Base-by-base conservation (phyloP, 2,329 filamentous ascomycete genomes). In the Fusarium armeniacum region DNA sequence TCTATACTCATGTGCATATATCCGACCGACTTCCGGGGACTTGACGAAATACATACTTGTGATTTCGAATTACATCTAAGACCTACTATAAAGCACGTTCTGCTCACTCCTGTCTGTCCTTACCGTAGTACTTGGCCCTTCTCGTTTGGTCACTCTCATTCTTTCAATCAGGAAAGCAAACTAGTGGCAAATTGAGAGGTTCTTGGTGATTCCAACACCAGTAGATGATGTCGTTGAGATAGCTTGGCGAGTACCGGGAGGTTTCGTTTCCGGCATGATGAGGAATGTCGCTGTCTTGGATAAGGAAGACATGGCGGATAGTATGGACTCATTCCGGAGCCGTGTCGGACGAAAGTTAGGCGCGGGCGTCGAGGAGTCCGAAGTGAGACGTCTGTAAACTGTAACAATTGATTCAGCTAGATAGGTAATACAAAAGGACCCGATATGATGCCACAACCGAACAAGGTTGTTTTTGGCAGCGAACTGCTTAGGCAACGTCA, bases 261-360 rank as follows among this genome's bases (percentile, higher is more conserved):
- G 70, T 18, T 80, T 66, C 7, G 73, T 79, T 30, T 82, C 77
- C 1, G 83, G 78, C 2, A 87, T 73, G 44, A 87, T 81, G 28
- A 88, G 82, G 72, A 89, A 88, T 5, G 84, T 87, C 12, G 85
- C 85, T 4, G 81, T 83, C 28, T 78, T 75, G 4, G 84, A 86
- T n/a, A 88, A 78, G 3, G 84, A 84, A 4, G 83, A 84, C 52
- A 84, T 83, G 53, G 87, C 81, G 3, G 78, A 73, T 62, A 87
- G 85, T 4, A 15, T 35, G 15, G 52, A 11, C 59, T 58, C 71
- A 74, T 74, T 52, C 35, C 56, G 26, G 26, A 41, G 32, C 36
- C 43, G 32, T 26, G 33, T 38, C 36, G 22, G 30, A n/a, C 18
- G 38, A 36, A 53, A 20, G 36, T n/a, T 38, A 58, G 56, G 8